Percentiles rank a stretch among this genome's conserved stretches.
phyloP scores from a whole-genome alignment of 441 rosid genomes.

The Gossypium trilobum region DNA sequence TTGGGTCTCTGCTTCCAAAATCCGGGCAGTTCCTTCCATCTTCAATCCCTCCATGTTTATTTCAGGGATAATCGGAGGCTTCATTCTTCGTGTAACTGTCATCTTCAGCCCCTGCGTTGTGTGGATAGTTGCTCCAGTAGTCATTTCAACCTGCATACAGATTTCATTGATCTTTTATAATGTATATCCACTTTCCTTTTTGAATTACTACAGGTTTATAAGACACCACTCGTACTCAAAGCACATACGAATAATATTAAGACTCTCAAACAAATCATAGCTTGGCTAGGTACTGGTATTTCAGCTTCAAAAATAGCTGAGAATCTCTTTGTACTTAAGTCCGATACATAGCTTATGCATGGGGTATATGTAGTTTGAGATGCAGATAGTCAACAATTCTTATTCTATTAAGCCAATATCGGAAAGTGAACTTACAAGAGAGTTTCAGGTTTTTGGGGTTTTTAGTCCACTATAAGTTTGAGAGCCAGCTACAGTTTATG shows the following conservation, averaged over 20 bases:
- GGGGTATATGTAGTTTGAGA: not conserved
- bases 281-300: not conserved
- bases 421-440: not conserved
- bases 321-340: not conserved
- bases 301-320: not conserved
- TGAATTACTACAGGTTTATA: not conserved
- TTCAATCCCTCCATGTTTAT: slow-evolving; percentile 32
- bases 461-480: not conserved
- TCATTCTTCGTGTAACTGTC: slow-evolving; percentile 54
- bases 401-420: not conserved
- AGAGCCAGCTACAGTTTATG: not conserved
- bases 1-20: slow-evolving; percentile 23
- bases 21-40: slow-evolving; percentile 22
- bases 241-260: not conserved
- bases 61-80: slow-evolving; percentile 42
- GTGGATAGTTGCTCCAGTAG: slow-evolving; percentile 99
- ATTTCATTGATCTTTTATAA: not conserved
- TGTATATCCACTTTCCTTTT: not conserved
- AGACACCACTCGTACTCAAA: not conserved
- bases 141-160: slow-evolving; percentile 67
- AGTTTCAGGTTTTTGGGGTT: not conserved
- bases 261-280: not conserved
- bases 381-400: not conserved
- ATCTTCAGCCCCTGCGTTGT: slow-evolving; percentile 74
- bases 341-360: not conserved